Conservation (phyloP, 108 stramenopile species). For the Nitzschia sp. region DNA sequence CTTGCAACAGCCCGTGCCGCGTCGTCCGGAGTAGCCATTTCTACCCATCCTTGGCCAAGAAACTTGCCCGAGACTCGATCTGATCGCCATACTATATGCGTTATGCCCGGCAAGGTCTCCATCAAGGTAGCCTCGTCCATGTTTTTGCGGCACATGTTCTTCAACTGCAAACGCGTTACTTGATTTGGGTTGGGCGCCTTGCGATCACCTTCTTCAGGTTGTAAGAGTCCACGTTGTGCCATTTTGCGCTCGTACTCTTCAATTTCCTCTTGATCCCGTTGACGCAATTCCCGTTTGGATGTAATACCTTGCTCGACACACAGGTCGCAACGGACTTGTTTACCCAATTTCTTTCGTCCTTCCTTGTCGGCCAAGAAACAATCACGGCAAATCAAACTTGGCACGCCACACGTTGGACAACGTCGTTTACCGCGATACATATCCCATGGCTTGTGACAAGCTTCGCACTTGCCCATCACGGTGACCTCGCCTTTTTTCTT, state of each 20-base stretch:
- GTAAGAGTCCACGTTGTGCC: conserved; percentile 38
- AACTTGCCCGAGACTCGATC: conserved; percentile 43
- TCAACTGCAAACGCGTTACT: conserved; percentile 55
- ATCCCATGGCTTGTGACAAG: conserved; percentile 87
- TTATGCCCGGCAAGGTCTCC: conserved; percentile 53
- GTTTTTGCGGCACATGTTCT: conserved; percentile 60
- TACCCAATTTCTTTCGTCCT: conserved; percentile 40
- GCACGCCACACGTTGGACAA: conserved; percentile 91
- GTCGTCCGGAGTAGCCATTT: conserved; percentile 68
- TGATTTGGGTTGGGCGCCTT: conserved; percentile 54
- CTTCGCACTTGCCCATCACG: conserved; percentile 78
- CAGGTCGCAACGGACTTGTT: conserved; percentile 58
- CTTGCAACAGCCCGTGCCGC: conserved; percentile 55
- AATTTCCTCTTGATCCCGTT: conserved; percentile 48
- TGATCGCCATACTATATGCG: conserved; percentile 57
- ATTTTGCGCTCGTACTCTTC: conserved; percentile 58
- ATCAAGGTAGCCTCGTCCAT: conserved; percentile 44
- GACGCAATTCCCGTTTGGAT: conserved; percentile 51
- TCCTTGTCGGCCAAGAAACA: conserved; percentile 61
- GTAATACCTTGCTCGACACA: conserved; percentile 63
- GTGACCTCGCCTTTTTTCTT: neutral
- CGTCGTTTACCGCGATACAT: conserved; percentile 90
- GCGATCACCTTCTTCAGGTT: conserved; percentile 1
- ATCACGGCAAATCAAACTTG: conserved; percentile 77
- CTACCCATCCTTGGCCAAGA: conserved; percentile 62